Evolutionary conservation across 805 yeast genomes (phyloP), one percentile per base, ranked within the genome.

Genomic region (Candida ipomoeae): DNA sequence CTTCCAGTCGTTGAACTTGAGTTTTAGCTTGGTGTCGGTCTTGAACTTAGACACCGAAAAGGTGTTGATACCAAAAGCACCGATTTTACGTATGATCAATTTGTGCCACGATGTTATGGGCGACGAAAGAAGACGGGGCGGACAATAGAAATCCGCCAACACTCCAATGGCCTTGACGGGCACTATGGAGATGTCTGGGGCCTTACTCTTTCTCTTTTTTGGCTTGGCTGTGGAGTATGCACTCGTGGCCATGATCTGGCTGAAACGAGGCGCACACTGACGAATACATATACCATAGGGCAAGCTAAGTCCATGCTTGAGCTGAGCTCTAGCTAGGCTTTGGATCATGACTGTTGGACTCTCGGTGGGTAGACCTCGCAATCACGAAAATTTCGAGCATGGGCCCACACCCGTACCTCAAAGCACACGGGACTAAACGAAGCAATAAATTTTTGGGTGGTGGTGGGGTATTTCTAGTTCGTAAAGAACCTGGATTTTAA

Each of bases 1-100:
- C 66, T 87, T 88, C 96, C 96, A 91, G 52, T 83, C 79, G 32
- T 91, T 88, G 66, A 82, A 85, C 50, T 78, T 63, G 36, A 82
- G 80, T 26, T 66, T 67, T 52, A 68, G 62, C 36, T 67, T 66
- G 35, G 76, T 69, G 45, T 73, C 78, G 40, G 66, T 62, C 65
- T 71, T 77, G 60, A 68, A 79, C 55, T 74, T 74, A 49, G 73
- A 75, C 3, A 78, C 73, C 52, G 73, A 76, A 48, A 75, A 75
- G 40, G 90, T 83, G 64, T 85, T 87, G 63, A 81, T 77, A 36
- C 89, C 84, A 59, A 84, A 81, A 44, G 82, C 66, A 7, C 84
- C 90, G 40, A 86, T 68, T 58, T 85, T 79, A 67, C 89, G 80
- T 57, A 81, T 65, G 2, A 85, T 54, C 33, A 81, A 74, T 52